Evolutionary conservation across 331 rosid genomes (phyloP).

Genomic region (Quercus phellos): DNA sequence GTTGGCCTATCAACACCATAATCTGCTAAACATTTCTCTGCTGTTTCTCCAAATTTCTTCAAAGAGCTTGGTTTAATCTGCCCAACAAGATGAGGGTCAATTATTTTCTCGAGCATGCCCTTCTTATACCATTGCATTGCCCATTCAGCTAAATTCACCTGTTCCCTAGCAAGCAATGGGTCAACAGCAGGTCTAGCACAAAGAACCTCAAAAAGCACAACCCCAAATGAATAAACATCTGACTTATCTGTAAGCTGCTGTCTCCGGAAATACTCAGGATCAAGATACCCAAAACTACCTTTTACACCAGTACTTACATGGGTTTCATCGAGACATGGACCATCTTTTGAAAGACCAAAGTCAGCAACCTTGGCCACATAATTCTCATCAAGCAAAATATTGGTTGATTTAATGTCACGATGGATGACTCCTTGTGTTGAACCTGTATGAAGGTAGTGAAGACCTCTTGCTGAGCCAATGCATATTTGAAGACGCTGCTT

Average conservation of each 20-base stretch:
- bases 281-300: slow-evolving; percentile 94
- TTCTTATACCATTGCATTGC: slow-evolving; percentile 81
- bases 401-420: slow-evolving; percentile 95
- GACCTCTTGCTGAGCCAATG: slow-evolving; percentile 94
- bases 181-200: slow-evolving; percentile 96
- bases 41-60: slow-evolving; percentile 84
- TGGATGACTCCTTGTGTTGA: slow-evolving; percentile 95
- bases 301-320: slow-evolving; percentile 96
- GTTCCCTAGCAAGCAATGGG: slow-evolving; percentile 74
- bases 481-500: slow-evolving; percentile 93
- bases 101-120: slow-evolving; percentile 68
- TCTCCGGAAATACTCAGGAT: slow-evolving; percentile 92
- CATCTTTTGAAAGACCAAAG: slow-evolving; percentile 94
- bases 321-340: slow-evolving; percentile 88
- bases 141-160: slow-evolving; percentile 94
- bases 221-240: slow-evolving; percentile 93
- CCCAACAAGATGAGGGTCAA: slow-evolving; percentile 65
- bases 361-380: slow-evolving; percentile 95
- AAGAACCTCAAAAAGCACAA: slow-evolving; percentile 90
- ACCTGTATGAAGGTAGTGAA: slow-evolving; percentile 97
- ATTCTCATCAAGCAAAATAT: slow-evolving; percentile 79
- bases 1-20: slow-evolving; percentile 94
- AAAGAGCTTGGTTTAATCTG: slow-evolving; percentile 60
- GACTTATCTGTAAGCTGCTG: slow-evolving; percentile 97
- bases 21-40: slow-evolving; percentile 94